Conservation (phyloP, 2,329 filamentous ascomycete genomes). For the Diaporthe aspalathi region DNA sequence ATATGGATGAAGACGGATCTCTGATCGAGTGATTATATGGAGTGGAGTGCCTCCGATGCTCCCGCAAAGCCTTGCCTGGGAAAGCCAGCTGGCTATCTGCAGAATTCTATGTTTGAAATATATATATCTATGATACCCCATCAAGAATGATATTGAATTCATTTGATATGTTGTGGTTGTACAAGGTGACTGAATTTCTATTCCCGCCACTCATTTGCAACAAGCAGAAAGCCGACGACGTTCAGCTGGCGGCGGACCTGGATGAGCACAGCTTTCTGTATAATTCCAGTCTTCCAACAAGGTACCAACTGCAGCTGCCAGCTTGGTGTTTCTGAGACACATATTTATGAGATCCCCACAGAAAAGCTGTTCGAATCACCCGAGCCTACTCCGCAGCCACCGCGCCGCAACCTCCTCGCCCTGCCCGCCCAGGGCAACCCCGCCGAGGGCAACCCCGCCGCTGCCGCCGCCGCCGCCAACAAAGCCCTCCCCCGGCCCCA, state of each 20-base stretch:
- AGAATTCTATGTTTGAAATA: background rate
- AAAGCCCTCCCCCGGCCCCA: slow-evolving; percentile 49
- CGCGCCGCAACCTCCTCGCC: slow-evolving; percentile 28
- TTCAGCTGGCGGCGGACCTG: background rate
- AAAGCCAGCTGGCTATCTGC: background rate
- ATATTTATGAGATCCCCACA: background rate
- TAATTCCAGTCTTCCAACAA: background rate
- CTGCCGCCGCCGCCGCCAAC: too few species aligned
- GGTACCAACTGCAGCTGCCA: background rate
- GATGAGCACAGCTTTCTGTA: too few species aligned
- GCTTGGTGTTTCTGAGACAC: background rate
- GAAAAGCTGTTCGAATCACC: background rate
- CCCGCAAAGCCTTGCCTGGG: too few species aligned
- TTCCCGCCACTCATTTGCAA: background rate
- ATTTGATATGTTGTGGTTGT: background rate
- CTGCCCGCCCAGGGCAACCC: background rate
- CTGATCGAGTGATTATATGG: slow-evolving; percentile 40
- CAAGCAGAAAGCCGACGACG: background rate
- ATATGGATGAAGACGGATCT: slow-evolving; percentile 49
- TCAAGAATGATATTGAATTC: background rate
- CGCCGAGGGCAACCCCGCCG: slow-evolving; percentile 16
- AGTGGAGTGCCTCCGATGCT: background rate
- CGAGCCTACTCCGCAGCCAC: slow-evolving; percentile 35
- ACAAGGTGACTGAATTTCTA: background rate
- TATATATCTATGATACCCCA: slow-evolving; percentile 4